Conservation (phyloP, 306 rosid species). For the Senna tora region DNA sequence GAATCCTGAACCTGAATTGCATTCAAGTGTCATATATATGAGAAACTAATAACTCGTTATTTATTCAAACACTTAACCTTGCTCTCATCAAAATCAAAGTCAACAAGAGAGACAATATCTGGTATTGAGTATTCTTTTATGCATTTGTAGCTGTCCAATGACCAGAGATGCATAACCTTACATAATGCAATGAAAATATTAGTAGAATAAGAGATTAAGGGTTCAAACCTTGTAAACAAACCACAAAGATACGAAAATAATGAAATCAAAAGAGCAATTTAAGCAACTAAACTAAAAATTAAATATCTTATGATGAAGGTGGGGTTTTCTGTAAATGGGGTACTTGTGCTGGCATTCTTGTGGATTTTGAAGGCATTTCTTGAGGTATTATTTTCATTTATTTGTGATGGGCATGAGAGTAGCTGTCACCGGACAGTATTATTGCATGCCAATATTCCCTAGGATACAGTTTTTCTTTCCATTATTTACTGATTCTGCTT, state of each 20-base stretch:
- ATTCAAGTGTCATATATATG: slow-evolving; percentile 7
- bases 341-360: slow-evolving; percentile 64
- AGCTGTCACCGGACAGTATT: neutral
- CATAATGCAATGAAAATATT: slow-evolving; percentile 36
- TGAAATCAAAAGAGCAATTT: slow-evolving; percentile 5
- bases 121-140: slow-evolving; percentile 65
- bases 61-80: slow-evolving; percentile 60
- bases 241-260: neutral
- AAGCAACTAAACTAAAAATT: slow-evolving; percentile 21
- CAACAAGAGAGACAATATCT: slow-evolving; percentile 50
- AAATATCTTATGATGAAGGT: slow-evolving; percentile 45
- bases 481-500: slow-evolving; percentile 2
- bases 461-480: neutral
- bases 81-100: slow-evolving; percentile 90
- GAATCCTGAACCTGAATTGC: no score
- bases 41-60: slow-evolving; percentile 17
- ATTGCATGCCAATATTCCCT: neutral
- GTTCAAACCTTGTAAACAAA: slow-evolving; percentile 15
- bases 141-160: slow-evolving; percentile 70
- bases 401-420: neutral
- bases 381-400: slow-evolving; percentile 51
- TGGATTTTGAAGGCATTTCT: slow-evolving; percentile 82
- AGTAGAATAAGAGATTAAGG: slow-evolving; percentile 27
- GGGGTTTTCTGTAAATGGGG: slow-evolving; percentile 73
- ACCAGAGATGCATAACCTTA: slow-evolving; percentile 86